Percentiles rank a stretch among this genome's conserved stretches.
These are phyloP conservation scores for Coemansia sp. DNA, from an alignment of 192 early-diverging fungal genomes.

Conservation along the genomic window DNA sequence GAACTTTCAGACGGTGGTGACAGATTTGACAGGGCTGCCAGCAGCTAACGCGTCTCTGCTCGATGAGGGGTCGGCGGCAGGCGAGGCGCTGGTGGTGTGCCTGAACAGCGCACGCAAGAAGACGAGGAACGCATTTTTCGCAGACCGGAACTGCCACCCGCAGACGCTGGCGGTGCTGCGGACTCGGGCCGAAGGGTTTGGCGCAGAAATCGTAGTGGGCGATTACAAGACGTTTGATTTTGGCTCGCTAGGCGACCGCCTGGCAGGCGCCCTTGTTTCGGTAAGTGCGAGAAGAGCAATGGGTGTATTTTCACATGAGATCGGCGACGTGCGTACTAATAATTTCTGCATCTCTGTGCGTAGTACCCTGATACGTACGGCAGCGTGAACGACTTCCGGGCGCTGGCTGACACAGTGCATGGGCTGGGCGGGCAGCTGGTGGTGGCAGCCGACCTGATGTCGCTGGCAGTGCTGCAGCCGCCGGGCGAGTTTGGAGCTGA, in stretches of 20 bases:
- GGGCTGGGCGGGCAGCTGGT: conserved; percentile 79
- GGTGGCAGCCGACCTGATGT: conserved; percentile 90
- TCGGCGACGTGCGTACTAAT: neutral
- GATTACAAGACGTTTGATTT: conserved; percentile 81
- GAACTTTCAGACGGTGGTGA: conserved; percentile 98
- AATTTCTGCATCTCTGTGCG: neutral
- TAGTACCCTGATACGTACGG: conserved; percentile 96
- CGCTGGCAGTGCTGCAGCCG: conserved; percentile 84
- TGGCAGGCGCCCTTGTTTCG: conserved; percentile 84
- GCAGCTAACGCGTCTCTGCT: conserved; percentile 97
- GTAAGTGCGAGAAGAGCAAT: conserved; percentile 62
- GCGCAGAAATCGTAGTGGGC: conserved; percentile 84
- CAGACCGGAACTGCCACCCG: conserved; percentile 89
- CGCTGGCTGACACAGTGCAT: conserved; percentile 76
- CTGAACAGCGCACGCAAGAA: conserved; percentile 65
- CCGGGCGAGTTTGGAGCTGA: conserved; percentile 97
- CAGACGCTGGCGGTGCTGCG: conserved; percentile 93
- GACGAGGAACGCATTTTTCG: conserved; percentile 86
- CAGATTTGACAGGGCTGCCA: conserved; percentile 91
- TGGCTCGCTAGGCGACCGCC: conserved; percentile 65
- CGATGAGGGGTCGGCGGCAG: conserved; percentile 98
- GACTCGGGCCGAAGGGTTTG: conserved; percentile 93
- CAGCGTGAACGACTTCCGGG: conserved; percentile 76
- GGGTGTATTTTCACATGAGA: neutral
- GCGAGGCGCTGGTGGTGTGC: conserved; percentile 95